These are phyloP conservation scores for Podospora appendiculata DNA, from an alignment of 495 filamentous ascomycete species.

Conservation along the genomic window DNA sequence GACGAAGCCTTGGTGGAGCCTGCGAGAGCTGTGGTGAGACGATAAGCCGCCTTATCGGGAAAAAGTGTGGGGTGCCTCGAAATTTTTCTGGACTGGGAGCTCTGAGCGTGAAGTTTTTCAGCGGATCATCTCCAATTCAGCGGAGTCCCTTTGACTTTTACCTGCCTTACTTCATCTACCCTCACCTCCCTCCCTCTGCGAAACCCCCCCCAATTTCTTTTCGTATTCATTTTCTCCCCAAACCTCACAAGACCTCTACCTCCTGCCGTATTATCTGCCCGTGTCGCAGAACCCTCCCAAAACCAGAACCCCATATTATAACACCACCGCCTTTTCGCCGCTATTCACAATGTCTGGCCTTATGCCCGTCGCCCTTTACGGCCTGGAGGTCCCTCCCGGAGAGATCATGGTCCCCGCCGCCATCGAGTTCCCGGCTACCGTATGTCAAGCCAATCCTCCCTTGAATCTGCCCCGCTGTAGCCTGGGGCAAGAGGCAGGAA, in stretches of 20 bases:
- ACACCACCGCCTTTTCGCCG: no score
- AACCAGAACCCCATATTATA: no score
- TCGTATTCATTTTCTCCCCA: no score
- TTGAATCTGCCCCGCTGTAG: neutral
- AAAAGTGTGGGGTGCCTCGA: slow-evolving; percentile 8
- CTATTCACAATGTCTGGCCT: slow-evolving; percentile 20
- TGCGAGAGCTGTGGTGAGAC: neutral
- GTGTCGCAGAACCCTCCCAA: no score
- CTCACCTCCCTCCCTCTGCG: no score
- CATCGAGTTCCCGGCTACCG: slow-evolving; percentile 70
- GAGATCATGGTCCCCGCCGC: slow-evolving; percentile 68
- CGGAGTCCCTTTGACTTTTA: neutral
- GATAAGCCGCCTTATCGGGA: slow-evolving; percentile 20
- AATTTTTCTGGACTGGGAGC: slow-evolving; percentile 14
- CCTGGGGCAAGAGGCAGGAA: neutral
- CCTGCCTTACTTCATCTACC: neutral
- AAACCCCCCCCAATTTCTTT: no score
- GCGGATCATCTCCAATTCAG: slow-evolving; percentile 6
- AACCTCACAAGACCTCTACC: no score
- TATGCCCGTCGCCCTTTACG: slow-evolving; percentile 77
- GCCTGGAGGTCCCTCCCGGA: slow-evolving; percentile 76
- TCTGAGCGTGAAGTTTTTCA: slow-evolving; percentile 10
- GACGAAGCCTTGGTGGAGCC: neutral
- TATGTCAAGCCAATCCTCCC: slow-evolving; percentile 41
- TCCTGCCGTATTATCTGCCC: no score